A percentile compares a stretch with the other conserved stretches of the same genome.
Evolutionary conservation across 78 protist genomes (phyloP).

Genomic region (Creolimax fragrantissima): DNA sequence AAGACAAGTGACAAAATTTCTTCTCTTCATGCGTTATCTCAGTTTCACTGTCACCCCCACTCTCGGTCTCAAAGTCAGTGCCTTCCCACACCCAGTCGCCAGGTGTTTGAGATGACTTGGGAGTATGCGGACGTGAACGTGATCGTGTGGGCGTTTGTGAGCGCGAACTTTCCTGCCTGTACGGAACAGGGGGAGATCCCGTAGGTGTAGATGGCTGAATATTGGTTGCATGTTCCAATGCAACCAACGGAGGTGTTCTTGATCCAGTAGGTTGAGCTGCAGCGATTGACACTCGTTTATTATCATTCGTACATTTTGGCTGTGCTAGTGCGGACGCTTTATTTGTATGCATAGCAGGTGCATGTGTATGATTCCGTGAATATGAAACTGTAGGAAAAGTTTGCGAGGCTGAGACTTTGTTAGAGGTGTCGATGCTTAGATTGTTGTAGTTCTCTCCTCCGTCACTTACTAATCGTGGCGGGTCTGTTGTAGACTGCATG

Average conservation of each 20-base stretch:
- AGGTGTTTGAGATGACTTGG: background rate
- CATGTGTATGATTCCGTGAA: background rate
- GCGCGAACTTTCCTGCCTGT: too few relatives aligned
- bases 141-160: too few relatives aligned
- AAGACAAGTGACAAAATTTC: background rate
- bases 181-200: too few relatives aligned
- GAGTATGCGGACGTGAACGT: background rate
- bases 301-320: background rate
- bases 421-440: too few relatives aligned
- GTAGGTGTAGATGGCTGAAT: too few relatives aligned
- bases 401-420: too few relatives aligned
- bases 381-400: background rate
- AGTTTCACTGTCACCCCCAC: background rate
- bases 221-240: too few relatives aligned
- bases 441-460: background rate
- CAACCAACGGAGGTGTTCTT: too few relatives aligned
- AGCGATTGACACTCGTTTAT: too few relatives aligned
- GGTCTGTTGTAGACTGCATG: background rate
- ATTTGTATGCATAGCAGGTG: background rate
- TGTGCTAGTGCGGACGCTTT: background rate
- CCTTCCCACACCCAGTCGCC: background rate
- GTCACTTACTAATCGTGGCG: background rate
- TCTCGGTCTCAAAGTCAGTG: background rate
- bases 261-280: too few relatives aligned
- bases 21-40: background rate